Percentiles rank a stretch among this genome's conserved stretches.
Evolutionary conservation across 2,329 filamentous ascomycete genomes (phyloP).

Genomic region (Monilinia laxa): DNA sequence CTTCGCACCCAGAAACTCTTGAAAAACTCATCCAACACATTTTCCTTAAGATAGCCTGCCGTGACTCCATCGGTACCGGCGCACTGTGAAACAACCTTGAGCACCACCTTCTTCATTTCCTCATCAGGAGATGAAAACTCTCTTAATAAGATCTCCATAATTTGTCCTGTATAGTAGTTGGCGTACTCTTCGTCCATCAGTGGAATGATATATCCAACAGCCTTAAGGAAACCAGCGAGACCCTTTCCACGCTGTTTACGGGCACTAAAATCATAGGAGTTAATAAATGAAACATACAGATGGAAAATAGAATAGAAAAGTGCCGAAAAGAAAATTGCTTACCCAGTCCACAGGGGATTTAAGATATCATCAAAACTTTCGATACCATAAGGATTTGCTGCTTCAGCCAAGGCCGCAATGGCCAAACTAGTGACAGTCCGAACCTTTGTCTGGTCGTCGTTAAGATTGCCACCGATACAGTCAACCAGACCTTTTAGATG

Average conservation of each 20-base stretch:
- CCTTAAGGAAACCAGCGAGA: slow-evolving; percentile 92
- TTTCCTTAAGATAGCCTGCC: slow-evolving; percentile 89
- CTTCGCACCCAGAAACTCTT: slow-evolving; percentile 97
- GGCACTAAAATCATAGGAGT: background rate
- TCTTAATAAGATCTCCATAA: slow-evolving; percentile 96
- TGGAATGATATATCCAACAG: slow-evolving; percentile 96
- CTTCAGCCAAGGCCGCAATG: slow-evolving; percentile 91
- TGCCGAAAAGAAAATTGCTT: background rate
- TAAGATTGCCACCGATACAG: slow-evolving; percentile 92
- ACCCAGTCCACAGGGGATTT: slow-evolving; percentile 92
- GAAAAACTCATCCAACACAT: slow-evolving; percentile 94
- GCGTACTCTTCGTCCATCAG: slow-evolving; percentile 99
- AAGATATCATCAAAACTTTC: slow-evolving; percentile 98
- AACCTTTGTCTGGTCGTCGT: slow-evolving; percentile 97
- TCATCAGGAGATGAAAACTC: slow-evolving; percentile 97
- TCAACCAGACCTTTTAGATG: slow-evolving; percentile 95
- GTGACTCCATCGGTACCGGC: slow-evolving; percentile 94
- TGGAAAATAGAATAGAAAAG: background rate
- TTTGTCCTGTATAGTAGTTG: slow-evolving; percentile 97
- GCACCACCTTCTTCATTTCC: slow-evolving; percentile 99
- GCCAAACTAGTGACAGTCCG: slow-evolving; percentile 93
- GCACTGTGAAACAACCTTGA: slow-evolving; percentile 96
- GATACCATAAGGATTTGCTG: slow-evolving; percentile 97
- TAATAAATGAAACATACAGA: background rate
- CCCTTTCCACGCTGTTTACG: slow-evolving; percentile 97